Evolutionary conservation across 2,329 filamentous ascomycete genomes (phyloP).

Genomic region (Colletotrichum limetticola): DNA sequence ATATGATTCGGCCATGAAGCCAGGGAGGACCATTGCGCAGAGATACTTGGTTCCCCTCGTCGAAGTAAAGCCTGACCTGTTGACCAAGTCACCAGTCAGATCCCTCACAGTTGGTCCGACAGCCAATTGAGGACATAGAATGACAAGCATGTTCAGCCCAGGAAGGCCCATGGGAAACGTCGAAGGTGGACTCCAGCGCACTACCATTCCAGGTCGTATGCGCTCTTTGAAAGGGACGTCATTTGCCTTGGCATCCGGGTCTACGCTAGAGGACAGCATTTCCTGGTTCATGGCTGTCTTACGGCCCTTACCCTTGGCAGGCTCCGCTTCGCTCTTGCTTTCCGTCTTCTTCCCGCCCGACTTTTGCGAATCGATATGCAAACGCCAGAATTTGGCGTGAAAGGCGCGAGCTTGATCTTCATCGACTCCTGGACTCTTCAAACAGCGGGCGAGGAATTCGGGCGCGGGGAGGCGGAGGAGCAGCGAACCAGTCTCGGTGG

Average conservation of each 20-base stretch:
- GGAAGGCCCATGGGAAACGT: conserved; percentile 31
- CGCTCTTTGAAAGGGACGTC: conserved; percentile 50
- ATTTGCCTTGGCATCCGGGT: conserved; percentile 39
- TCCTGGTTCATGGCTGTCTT: not conserved
- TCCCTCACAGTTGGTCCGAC: conserved; percentile 38
- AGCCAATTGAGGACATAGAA: conserved; percentile 43
- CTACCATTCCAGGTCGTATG: conserved; percentile 54
- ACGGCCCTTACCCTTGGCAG: not conserved
- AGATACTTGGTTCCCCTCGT: conserved; percentile 41
- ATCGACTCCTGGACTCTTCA: conserved; percentile 48
- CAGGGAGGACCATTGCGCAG: conserved; percentile 50
- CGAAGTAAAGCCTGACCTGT: conserved; percentile 8
- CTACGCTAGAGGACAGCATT: conserved; percentile 41
- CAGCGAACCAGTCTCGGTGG: conserved; percentile 52
- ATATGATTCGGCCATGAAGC: conserved; percentile 48
- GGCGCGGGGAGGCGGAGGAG: conserved; percentile 51
- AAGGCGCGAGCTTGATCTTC: conserved; percentile 54
- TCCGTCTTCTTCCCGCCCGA: not conserved
- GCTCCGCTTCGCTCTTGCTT: not conserved
- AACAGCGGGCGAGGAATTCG: conserved; percentile 54
- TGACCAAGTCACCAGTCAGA: conserved; percentile 35
- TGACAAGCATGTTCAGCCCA: conserved; percentile 43
- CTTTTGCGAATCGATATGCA: conserved; percentile 52
- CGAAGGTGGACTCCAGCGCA: conserved; percentile 44
- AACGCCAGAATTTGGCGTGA: conserved; percentile 53